Evolutionary conservation across 2,329 filamentous ascomycete genomes (phyloP), one percentile per base, ranked within the genome.

Genomic region (Nothophaeocryptopus gaeumannii): DNA sequence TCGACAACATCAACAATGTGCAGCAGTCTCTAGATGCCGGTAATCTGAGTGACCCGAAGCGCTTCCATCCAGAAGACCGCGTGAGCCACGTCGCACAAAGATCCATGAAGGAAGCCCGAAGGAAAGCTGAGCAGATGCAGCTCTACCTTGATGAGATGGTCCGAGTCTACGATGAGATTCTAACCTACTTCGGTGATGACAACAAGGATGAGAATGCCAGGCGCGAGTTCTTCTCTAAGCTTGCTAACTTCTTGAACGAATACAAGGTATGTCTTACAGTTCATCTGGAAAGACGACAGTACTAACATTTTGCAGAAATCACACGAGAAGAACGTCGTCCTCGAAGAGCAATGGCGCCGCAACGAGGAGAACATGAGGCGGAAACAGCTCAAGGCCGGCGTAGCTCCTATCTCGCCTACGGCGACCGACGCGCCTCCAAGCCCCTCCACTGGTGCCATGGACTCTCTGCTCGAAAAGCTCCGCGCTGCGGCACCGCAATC

Each of bases 161-260:
- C 60, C 84, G 87, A 65, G 87, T 86, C 0, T 97, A 92, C 74
- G 88, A 96, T 65, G 90, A 96, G 67, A 96, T 97, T 61, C 90
- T 97, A 85, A 80, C 85, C 5, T 96, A 96, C 72, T 97, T 96
- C 67, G 93, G 93, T 58, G 93, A 99, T 74, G 93, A 99, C 65
- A 84, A 88, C 34, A 78, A 81, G 10, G 93, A 99, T 67, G 93
- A 97, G 45, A 95, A 89, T 64, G 87, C 91, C n/a, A 81, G 91
- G 50, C 81, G 93, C 55, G 91, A 96, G 61, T 99, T 99, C 79
- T 99, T 99, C 67, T 77, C 85, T 57, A 97, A 97, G 76, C 79
- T 99, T 62, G 90, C 92, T 14, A 78, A 83, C 47, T 99, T 99
- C 74, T 81, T 99, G 61, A 75, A 78, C 30, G 93, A 97, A 69